Base-by-base conservation (phyloP, 2,329 filamentous ascomycete species). In the Emergomyces africanus region DNA sequence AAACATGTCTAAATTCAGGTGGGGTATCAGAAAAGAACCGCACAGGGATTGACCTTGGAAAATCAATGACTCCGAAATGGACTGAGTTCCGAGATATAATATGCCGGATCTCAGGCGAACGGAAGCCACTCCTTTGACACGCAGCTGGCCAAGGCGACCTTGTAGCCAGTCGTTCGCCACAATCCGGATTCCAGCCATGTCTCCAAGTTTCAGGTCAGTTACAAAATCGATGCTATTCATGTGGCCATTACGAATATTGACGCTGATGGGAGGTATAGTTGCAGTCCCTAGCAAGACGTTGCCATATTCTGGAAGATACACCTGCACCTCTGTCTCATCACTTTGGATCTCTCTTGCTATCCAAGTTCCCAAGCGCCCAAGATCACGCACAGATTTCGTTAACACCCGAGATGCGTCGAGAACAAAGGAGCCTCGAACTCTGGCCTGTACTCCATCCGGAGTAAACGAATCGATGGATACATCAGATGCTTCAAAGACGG, bases 141-240 rank as follows among this genome's bases (percentile, higher is more conserved):
- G 83, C 60, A 99, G 75, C 59, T 81, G 78, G 12, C 84, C 81
- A 60, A 97, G 77, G 58, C 83, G 85, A 44, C 91, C 90, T 58
- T 88, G 84, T 61, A 99, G 76, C 85, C 90, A 97, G 71, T 96
- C 88, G 70, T 94, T 90, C 53, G 89, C 90, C 63, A 97, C 81
- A 61, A 81, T 81, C 61, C 89, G 85, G 65, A 96, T 84, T 5
- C 85, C 86, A 58, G 90, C 84, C 15, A 89, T 77, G 66, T 90
- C 83, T 35, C 90, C 91, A 30, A 90, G 87, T 42, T 81, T 77
- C 44, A 97, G 74, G 62, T 94, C 85, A 48, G 87, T 82, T 58
- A 94, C 74, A 65, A 97, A 85, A 66, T 96, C 88, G 60, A 97
- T 77, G 59, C 82, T 77, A 2, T 89, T 97, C 18, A 79, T 83